Percentiles rank a stretch among this genome's conserved stretches.
These are phyloP conservation scores for Malus sylvestris DNA, from an alignment of 306 rosid genomes.

Conservation along the genomic window DNA sequence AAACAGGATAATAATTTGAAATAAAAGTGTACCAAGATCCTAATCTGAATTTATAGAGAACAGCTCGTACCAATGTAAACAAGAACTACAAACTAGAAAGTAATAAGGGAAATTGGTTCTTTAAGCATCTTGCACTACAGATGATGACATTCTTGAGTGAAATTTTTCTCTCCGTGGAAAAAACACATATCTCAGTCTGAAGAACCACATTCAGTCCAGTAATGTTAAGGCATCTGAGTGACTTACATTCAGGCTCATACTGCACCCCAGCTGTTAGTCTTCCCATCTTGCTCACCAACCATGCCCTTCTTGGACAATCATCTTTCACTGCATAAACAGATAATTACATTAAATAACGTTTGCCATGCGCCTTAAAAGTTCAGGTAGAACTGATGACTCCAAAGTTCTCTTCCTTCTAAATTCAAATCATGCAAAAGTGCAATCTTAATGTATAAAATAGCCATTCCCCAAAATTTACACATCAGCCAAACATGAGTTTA, in stretches of 20 bases:
- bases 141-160: no score
- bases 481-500: neutral
- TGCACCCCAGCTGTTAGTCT: constrained; percentile 89
- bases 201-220: neutral
- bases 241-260: constrained; percentile 84
- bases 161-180: neutral
- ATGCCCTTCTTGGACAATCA: constrained; percentile 61
- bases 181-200: neutral
- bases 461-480: neutral
- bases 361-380: neutral
- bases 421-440: neutral
- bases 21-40: neutral
- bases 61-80: no score
- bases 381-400: neutral
- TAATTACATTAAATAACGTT: neutral
- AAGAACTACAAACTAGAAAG: no score
- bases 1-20: constrained; percentile 16
- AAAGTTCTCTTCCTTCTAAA: neutral
- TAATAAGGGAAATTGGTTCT: no score
- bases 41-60: neutral
- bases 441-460: neutral
- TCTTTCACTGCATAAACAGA: constrained; percentile 49
- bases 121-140: no score
- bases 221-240: constrained; percentile 1
- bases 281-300: constrained; percentile 90